Evolutionary conservation across 345 rosid species (phyloP).

Genomic region (Punica granatum): DNA sequence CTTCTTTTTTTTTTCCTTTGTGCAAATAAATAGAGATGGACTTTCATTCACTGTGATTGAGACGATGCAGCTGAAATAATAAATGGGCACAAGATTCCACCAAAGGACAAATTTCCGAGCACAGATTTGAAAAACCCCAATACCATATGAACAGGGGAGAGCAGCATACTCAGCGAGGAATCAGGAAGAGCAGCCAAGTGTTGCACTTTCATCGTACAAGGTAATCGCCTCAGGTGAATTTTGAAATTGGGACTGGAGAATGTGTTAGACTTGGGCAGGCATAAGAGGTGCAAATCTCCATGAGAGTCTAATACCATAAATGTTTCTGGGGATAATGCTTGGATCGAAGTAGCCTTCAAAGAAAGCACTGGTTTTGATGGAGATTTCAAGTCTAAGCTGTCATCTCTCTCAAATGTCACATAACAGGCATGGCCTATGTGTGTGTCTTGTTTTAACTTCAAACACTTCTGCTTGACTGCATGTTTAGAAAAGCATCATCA

Average conservation of each 20-base stretch:
- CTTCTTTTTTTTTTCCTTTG: too few relatives aligned
- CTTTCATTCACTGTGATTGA: background rate
- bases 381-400: constrained; percentile 23
- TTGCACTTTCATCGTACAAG: constrained; percentile 56
- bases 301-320: constrained; percentile 54
- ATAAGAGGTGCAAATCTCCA: constrained; percentile 45
- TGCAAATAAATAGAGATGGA: background rate
- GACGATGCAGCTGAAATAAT: too few relatives aligned
- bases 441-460: constrained; percentile 41
- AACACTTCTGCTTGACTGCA: constrained; percentile 49
- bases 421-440: constrained; percentile 35
- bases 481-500: constrained; percentile 12
- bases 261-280: constrained; percentile 31
- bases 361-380: constrained; percentile 13
- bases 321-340: constrained; percentile 43
- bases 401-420: constrained; percentile 35
- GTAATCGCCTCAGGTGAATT: constrained; percentile 41
- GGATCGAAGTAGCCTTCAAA: constrained; percentile 47
- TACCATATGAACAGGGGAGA: constrained; percentile 2
- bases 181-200: constrained; percentile 63
- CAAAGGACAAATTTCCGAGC: background rate
- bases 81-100: background rate
- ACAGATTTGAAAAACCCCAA: background rate
- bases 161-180: constrained; percentile 45
- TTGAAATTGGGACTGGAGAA: constrained; percentile 29